Percentiles rank a stretch among this genome's conserved stretches.
Conservation (phyloP, 2,329 filamentous ascomycete species). For the Ceratocystis harringtonii region DNA sequence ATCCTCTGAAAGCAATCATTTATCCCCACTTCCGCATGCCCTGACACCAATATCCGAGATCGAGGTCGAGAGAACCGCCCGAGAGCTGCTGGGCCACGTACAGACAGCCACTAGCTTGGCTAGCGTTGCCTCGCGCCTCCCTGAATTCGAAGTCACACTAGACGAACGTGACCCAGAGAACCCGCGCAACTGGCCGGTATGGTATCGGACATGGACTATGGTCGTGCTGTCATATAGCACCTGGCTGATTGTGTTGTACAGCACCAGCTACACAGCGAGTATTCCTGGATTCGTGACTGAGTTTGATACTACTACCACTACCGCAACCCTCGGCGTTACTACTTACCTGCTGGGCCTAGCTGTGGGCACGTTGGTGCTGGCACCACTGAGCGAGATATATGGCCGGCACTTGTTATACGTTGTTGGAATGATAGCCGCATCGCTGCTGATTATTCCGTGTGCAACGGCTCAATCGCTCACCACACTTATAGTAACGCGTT, state of each 20-base stretch:
- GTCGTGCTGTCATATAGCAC: conserved; percentile 33
- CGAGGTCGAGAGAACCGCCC: conserved; percentile 27
- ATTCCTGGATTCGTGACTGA: conserved; percentile 53
- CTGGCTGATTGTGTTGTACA: conserved; percentile 51
- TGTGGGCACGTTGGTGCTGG: conserved; percentile 54
- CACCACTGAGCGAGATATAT: conserved; percentile 58
- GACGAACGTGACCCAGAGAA: conserved; percentile 47
- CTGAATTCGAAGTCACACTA: conserved; percentile 61
- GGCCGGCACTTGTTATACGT: conserved; percentile 56
- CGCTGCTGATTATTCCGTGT: conserved; percentile 55
- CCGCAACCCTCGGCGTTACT: conserved; percentile 62
- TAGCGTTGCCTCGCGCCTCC: conserved; percentile 31
- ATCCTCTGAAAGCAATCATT: conserved; percentile 19
- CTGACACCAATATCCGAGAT: conserved; percentile 27
- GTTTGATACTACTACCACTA: conserved; percentile 43
- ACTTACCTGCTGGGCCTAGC: conserved; percentile 66
- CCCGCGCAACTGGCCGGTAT: conserved; percentile 52
- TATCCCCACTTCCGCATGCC: conserved; percentile 27
- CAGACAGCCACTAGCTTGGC: conserved; percentile 30
- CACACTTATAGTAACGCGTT: conserved; percentile 55
- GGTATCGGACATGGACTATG: conserved; percentile 30
- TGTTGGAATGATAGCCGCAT: conserved; percentile 47
- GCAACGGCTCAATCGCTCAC: conserved; percentile 52
- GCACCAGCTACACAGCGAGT: conserved; percentile 62
- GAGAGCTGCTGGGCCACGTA: conserved; percentile 33